Evolutionary conservation across 768 basidiomycete species (phyloP), one percentile per base, ranked within the genome.

Genomic region (Rhodotorula graminis): DNA sequence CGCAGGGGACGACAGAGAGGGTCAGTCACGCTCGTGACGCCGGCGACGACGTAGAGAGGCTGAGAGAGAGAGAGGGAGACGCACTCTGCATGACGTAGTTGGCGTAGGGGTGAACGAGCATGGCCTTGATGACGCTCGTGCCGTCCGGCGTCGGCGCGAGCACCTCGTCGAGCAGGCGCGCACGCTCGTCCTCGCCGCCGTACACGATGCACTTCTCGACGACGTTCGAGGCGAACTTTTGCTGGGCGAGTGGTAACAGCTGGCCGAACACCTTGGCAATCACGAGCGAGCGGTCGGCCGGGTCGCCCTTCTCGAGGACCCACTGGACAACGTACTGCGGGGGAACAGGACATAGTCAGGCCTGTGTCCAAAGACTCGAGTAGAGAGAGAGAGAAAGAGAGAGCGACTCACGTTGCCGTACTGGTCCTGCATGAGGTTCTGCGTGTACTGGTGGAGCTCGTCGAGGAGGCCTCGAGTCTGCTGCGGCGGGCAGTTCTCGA

Each of bases 81-180:
- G 49, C 61, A 72, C 73, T 68, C 55, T 76, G 73, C 29, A 78
- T 58, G 29, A 75, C 63, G 37, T 77, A 75, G 66, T 78, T 77
- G 23, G 86, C 92, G 79, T 79, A 93, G 89, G 91, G 90, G 79
- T 95, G 91, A 82, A 90, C 90, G 86, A 94, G 90, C 81, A 87
- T 86, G 6, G 85, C 85, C 70, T 90, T 85, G 85, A 76, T 52
- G 18, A 46, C 42, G 72, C 85, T 89, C 62, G 87, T 82, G 9
- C 89, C 89, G 74, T 91, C 88, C 42, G 84, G 82, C 72, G 85
- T 85, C 21, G 85, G 82, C 5, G 82, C 80, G 82, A 95, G 86
- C 67, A 97, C 87, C 81, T 96, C 94, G 40, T 91, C 88, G 70
- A 97, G 87, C 56, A 97, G 82, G 49, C 81, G 80, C 16, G 85